phyloP scores from a whole-genome alignment of 2,329 filamentous ascomycete species.

The Leptographium procerum region DNA sequence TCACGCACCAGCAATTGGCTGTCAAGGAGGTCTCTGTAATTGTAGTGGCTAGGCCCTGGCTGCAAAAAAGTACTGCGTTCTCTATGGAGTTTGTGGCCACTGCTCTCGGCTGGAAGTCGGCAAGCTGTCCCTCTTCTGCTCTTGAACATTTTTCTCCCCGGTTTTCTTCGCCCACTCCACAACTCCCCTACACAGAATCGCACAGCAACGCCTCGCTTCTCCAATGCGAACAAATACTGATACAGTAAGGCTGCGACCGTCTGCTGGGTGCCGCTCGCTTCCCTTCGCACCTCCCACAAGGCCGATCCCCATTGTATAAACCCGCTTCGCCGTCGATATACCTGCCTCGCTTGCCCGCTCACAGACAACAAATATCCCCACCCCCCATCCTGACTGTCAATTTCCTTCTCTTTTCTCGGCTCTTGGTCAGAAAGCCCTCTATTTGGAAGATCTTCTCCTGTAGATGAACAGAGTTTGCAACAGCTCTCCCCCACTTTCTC shows the following conservation, averaged over 20 bases:
- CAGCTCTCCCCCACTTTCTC: too few relatives aligned
- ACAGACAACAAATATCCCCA: not conserved
- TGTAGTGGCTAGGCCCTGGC: not conserved
- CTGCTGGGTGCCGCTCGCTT: not conserved
- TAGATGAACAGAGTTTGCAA: not conserved
- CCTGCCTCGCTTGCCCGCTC: not conserved
- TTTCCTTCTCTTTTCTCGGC: not conserved
- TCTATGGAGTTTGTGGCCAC: not conserved
- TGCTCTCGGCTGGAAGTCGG: not conserved
- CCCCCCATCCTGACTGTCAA: not conserved
- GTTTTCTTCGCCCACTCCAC: not conserved
- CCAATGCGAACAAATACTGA: too few relatives aligned
- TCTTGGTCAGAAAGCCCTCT: not conserved
- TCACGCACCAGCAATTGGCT: not conserved
- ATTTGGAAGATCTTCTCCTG: not conserved
- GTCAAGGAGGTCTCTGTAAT: not conserved
- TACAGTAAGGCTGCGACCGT: not conserved
- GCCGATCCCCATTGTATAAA: not conserved
- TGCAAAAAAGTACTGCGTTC: not conserved
- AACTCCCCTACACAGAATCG: not conserved
- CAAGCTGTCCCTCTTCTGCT: not conserved
- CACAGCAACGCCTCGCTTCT: not conserved
- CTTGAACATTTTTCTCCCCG: not conserved
- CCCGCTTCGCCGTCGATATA: not conserved
- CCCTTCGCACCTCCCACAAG: not conserved